These are phyloP conservation scores for Russula ochroleuca DNA, from an alignment of 768 basidiomycete genomes.

Conservation along the genomic window DNA sequence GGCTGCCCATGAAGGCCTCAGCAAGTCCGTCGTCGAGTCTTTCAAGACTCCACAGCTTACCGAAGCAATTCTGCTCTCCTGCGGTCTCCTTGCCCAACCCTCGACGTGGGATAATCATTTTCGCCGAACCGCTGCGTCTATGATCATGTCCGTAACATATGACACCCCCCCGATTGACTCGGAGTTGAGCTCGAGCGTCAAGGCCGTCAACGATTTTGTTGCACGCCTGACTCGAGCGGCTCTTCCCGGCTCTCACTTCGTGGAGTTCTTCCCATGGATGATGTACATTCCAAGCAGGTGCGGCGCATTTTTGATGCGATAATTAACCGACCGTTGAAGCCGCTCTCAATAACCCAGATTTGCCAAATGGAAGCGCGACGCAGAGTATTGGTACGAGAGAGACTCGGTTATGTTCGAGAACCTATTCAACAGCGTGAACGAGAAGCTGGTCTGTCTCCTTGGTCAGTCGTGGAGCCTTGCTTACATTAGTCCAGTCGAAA, in stretches of 20 bases:
- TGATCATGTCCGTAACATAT: conserved; percentile 23
- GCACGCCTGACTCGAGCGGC: conserved; percentile 19
- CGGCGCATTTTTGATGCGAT: background rate
- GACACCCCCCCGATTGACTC: conserved; percentile 18
- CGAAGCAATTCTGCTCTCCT: conserved; percentile 22
- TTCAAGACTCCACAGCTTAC: conserved; percentile 12
- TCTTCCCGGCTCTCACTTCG: conserved; percentile 24
- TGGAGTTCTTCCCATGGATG: conserved; percentile 28
- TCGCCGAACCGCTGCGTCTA: conserved; percentile 23
- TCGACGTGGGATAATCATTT: conserved; percentile 19
- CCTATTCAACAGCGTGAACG: conserved; percentile 16
- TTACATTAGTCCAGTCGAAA: conserved; percentile 9
- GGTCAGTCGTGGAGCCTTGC: background rate
- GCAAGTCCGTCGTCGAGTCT: conserved; percentile 5
- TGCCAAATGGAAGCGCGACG: conserved; percentile 29
- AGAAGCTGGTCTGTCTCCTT: conserved; percentile 13
- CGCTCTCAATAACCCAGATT: conserved; percentile 1
- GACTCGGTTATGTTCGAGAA: conserved; percentile 24
- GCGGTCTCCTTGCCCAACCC: conserved; percentile 15
- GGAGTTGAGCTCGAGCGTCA: conserved; percentile 17
- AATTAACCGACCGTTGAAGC: background rate
- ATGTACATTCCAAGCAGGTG: conserved; percentile 23
- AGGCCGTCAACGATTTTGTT: conserved; percentile 23
- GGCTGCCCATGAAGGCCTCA: conserved; percentile 23
- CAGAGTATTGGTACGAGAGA: conserved; percentile 23